A percentile compares a stretch with the other conserved stretches of the same genome.
These are phyloP conservation scores for Sporothrix curviconia DNA, from an alignment of 2,329 filamentous ascomycete genomes.

Conservation along the genomic window DNA sequence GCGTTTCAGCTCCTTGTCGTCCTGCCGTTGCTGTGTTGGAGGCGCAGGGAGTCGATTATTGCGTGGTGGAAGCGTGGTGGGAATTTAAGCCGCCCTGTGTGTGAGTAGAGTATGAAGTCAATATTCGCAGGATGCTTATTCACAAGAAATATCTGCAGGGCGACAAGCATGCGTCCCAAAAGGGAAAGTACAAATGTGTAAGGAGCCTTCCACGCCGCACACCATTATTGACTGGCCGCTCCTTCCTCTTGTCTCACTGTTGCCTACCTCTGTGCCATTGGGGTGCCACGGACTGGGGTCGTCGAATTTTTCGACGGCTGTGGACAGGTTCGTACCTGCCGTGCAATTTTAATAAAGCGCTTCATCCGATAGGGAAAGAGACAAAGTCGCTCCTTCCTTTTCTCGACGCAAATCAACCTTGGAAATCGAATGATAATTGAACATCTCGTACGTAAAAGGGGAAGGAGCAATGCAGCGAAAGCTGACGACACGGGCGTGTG, in stretches of 20 bases:
- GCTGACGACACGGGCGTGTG: neutral
- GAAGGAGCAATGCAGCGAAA: constrained; percentile 6
- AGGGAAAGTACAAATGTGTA: neutral
- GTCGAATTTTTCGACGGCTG: constrained; percentile 1
- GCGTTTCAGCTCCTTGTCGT: too few relatives aligned
- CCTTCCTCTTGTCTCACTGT: too few relatives aligned
- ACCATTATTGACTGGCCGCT: neutral
- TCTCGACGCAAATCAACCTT: neutral
- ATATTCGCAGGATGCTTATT: neutral
- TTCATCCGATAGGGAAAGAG: neutral
- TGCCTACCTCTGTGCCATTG: neutral
- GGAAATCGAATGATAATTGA: neutral
- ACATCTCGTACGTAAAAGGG: neutral
- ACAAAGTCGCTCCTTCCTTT: neutral
- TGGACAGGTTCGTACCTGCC: constrained; percentile 5
- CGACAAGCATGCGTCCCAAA: neutral
- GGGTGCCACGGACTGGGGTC: neutral
- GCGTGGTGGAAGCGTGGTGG: too few relatives aligned
- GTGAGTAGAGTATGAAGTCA: neutral
- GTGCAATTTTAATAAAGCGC: constrained; percentile 7
- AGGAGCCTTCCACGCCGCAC: neutral
- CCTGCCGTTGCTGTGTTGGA: neutral
- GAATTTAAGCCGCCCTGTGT: neutral
- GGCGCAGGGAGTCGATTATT: too few relatives aligned
- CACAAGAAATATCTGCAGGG: neutral